Conservation (phyloP, 1,284 basidiomycete genomes). For the Leccinum solheimii region DNA sequence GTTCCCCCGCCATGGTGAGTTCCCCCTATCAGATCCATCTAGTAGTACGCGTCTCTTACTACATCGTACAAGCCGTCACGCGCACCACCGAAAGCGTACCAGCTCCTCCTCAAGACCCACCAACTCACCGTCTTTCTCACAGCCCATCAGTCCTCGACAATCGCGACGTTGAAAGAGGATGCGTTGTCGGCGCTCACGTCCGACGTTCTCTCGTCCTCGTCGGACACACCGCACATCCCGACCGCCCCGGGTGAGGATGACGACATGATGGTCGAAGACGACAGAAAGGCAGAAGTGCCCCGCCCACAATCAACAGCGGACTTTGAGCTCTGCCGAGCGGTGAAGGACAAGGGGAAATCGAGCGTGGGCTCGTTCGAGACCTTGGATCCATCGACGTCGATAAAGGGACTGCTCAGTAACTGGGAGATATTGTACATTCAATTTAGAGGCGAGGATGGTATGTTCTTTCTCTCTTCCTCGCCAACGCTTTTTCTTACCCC, state of each 20-base stretch:
- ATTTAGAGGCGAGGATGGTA: slow-evolving; percentile 63
- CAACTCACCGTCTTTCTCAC: slow-evolving; percentile 65
- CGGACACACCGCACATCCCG: slow-evolving; percentile 17
- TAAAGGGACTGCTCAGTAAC: slow-evolving; percentile 53
- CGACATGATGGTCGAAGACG: slow-evolving; percentile 21
- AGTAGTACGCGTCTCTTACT: neutral
- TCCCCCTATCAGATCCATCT: no score
- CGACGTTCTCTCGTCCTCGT: slow-evolving; percentile 35
- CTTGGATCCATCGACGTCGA: slow-evolving; percentile 43
- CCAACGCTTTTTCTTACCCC: neutral
- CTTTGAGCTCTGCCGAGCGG: slow-evolving; percentile 62
- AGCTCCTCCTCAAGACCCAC: slow-evolving; percentile 68
- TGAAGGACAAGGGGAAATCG: slow-evolving; percentile 52
- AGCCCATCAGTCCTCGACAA: slow-evolving; percentile 50
- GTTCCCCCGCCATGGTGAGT: slow-evolving; percentile 27
- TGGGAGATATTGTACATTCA: slow-evolving; percentile 70
- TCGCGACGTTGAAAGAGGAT: slow-evolving; percentile 61
- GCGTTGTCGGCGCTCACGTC: slow-evolving; percentile 60
- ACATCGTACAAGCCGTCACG: slow-evolving; percentile 39
- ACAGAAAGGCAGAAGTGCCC: slow-evolving; percentile 42
- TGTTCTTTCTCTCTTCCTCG: slow-evolving; percentile 10
- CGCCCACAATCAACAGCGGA: slow-evolving; percentile 46
- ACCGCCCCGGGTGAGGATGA: slow-evolving; percentile 26
- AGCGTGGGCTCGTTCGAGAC: slow-evolving; percentile 48
- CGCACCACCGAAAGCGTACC: slow-evolving; percentile 55